phyloP scores from a whole-genome alignment of 257 asterid genomes.

The Scutellaria galericulata region DNA sequence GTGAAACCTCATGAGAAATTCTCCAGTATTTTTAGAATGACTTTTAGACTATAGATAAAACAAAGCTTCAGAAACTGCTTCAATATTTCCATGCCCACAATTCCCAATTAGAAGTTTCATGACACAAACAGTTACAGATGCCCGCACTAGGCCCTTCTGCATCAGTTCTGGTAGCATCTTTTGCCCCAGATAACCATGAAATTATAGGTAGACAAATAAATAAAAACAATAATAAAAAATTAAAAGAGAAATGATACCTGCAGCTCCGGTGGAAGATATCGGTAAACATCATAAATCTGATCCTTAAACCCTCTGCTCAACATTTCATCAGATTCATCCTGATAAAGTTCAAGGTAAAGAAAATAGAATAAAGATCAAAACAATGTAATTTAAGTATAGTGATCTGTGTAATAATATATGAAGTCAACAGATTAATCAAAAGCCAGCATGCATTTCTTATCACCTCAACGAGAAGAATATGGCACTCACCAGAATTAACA shows the following conservation, averaged over 20 bases:
- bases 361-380: conserved; percentile 8
- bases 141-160: not conserved
- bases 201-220: no score
- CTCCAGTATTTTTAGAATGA: not conserved
- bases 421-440: no score
- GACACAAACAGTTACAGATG: not conserved
- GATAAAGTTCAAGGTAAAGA: conserved; percentile 25
- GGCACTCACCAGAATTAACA: conserved; percentile 69
- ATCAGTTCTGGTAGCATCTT: not conserved
- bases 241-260: conserved; percentile 50
- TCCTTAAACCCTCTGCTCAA: conserved; percentile 95
- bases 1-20: no score
- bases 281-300: conserved; percentile 92
- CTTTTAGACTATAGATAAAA: not conserved
- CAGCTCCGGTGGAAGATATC: conserved; percentile 97
- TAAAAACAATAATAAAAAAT: no score
- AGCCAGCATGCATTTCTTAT: no score
- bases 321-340: conserved; percentile 99
- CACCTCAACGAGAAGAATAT: not conserved
- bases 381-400: not conserved
- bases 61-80: not conserved
- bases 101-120: conserved; percentile 6
- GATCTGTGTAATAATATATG: not conserved
- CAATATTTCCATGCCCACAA: not conserved
- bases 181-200: not conserved